Percentiles rank a stretch among this genome's conserved stretches.
Evolutionary conservation across 768 basidiomycete species (phyloP).

Genomic region (Russula sp.): DNA sequence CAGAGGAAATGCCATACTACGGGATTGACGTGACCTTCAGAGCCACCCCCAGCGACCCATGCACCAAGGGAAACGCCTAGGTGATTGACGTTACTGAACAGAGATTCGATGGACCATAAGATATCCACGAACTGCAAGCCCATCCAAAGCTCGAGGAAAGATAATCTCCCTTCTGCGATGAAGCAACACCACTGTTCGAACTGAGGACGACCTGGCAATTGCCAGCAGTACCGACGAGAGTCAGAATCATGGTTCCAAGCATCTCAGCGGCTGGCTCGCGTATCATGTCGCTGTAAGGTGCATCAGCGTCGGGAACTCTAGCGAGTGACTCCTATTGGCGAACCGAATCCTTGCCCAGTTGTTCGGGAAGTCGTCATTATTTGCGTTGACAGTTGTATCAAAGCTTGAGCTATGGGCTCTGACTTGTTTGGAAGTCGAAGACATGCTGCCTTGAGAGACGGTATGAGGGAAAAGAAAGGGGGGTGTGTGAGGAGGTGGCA

Average conservation of each 20-base stretch:
- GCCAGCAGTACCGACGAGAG: conserved; percentile 23
- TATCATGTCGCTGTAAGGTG: not conserved
- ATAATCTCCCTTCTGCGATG: conserved; percentile 25
- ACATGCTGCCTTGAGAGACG: not conserved
- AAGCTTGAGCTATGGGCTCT: not conserved
- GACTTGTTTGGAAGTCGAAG: not conserved
- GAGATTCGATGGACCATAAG: not conserved
- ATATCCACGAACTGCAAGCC: conserved; percentile 23
- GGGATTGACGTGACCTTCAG: conserved; percentile 56
- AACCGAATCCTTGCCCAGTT: conserved; percentile 7
- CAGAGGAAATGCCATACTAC: conserved; percentile 23
- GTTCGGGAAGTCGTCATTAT: conserved; percentile 22
- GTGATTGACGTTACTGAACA: conserved; percentile 8
- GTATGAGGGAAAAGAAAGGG: not conserved
- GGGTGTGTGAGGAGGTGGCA: not conserved
- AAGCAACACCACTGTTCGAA: conserved; percentile 17
- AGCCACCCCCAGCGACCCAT: conserved; percentile 60
- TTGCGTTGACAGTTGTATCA: not conserved
- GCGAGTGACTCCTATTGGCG: not conserved
- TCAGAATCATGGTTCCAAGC: conserved; percentile 27
- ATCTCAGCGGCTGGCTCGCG: conserved; percentile 25
- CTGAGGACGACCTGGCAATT: conserved; percentile 22
- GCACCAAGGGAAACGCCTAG: conserved; percentile 57
- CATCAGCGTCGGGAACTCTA: not conserved
- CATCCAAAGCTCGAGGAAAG: conserved; percentile 24